Percentiles rank a stretch among this genome's conserved stretches.
These are phyloP conservation scores for Rosa rugosa DNA, from an alignment of 306 rosid genomes.

Conservation along the genomic window DNA sequence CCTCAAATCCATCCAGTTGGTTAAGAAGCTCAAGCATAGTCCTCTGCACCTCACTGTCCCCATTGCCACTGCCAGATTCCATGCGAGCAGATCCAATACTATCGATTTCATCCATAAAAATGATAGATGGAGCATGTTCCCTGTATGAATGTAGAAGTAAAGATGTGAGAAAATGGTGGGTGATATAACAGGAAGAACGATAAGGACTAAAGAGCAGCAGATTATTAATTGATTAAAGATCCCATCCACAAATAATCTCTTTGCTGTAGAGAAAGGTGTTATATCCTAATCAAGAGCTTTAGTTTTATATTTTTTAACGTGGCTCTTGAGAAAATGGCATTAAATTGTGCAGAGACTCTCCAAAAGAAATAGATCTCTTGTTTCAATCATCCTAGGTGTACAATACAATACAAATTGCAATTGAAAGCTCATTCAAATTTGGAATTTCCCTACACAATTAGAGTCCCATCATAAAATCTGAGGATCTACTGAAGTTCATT, in stretches of 20 bases:
- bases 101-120: constrained; percentile 98
- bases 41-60: constrained; percentile 98
- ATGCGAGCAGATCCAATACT: constrained; percentile 99
- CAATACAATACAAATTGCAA: neutral
- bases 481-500: neutral
- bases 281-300: neutral
- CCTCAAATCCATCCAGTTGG: constrained; percentile 99
- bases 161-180: neutral
- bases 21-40: constrained; percentile 99
- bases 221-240: neutral
- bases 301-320: neutral
- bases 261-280: neutral
- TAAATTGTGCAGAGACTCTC: neutral
- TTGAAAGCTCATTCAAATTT: neutral
- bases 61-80: constrained; percentile 99
- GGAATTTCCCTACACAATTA: neutral
- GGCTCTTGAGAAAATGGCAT: neutral
- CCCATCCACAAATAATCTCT: neutral
- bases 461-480: neutral
- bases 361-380: neutral
- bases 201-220: neutral
- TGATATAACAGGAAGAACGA: neutral
- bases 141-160: constrained; percentile 40
- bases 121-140: constrained; percentile 99
- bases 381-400: neutral